Conservation (phyloP, 345 rosid species). For the Eucalyptus urophylla region DNA sequence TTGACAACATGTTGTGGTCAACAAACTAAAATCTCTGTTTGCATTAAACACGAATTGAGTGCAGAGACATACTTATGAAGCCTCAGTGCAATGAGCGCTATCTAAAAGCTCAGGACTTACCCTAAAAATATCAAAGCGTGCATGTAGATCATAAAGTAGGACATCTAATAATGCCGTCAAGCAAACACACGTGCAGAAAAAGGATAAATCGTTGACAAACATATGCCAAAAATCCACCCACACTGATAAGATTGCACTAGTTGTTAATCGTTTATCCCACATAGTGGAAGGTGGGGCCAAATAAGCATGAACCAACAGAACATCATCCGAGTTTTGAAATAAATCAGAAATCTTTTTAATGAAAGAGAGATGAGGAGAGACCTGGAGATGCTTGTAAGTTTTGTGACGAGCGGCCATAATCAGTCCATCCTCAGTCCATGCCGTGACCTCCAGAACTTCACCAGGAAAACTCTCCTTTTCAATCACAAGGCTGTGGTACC, state of each 20-base stretch:
- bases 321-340: background rate
- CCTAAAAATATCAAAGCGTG: background rate
- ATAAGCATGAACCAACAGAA: background rate
- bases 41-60: background rate
- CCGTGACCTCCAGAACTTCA: constrained; percentile 73
- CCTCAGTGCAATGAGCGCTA: background rate
- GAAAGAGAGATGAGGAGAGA: background rate
- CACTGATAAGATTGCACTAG: background rate
- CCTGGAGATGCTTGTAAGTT: constrained; percentile 74
- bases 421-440: constrained; percentile 91
- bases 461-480: constrained; percentile 65
- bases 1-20: background rate
- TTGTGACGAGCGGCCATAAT: constrained; percentile 95
- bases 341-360: background rate
- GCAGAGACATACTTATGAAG: background rate
- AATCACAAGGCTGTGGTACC: constrained; percentile 90
- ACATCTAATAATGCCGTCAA: background rate
- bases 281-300: background rate
- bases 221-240: background rate
- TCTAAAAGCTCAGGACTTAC: background rate
- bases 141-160: background rate
- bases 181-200: background rate
- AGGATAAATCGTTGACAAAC: background rate
- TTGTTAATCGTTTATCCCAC: background rate
- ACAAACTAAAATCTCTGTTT: background rate